phyloP scores from a whole-genome alignment of 768 basidiomycete species.

The Psilocybe subaeruginosa region DNA sequence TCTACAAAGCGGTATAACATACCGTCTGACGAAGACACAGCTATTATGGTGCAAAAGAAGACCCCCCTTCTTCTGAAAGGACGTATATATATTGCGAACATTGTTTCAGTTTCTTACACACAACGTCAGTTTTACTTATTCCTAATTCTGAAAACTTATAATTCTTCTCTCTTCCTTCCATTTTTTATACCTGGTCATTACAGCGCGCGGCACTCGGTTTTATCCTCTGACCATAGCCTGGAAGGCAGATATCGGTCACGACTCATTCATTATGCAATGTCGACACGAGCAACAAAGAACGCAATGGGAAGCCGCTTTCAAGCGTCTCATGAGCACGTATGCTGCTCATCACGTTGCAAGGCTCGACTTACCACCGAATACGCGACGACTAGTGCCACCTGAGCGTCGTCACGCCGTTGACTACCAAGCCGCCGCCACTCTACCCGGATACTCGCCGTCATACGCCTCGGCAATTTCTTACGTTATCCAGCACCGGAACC shows the following conservation, averaged over 20 bases:
- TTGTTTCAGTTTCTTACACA: background rate
- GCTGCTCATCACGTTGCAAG: too few relatives aligned
- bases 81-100: background rate
- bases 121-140: background rate
- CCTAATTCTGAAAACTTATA: background rate
- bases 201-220: background rate
- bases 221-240: background rate
- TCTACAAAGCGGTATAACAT: background rate
- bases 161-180: background rate
- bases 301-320: background rate
- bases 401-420: background rate
- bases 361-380: background rate
- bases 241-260: background rate
- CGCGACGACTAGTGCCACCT: background rate
- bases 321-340: background rate
- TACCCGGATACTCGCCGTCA: too few relatives aligned
- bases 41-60: background rate
- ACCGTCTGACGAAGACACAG: background rate
- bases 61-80: background rate
- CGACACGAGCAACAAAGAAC: background rate
- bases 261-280: background rate
- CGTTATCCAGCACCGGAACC: too few relatives aligned
- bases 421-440: background rate
- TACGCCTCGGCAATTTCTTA: too few relatives aligned
- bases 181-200: too few relatives aligned